These are phyloP conservation scores for Yamadazyma spencermartinsiae DNA, from an alignment of 1,139 yeast genomes.

Conservation along the genomic window DNA sequence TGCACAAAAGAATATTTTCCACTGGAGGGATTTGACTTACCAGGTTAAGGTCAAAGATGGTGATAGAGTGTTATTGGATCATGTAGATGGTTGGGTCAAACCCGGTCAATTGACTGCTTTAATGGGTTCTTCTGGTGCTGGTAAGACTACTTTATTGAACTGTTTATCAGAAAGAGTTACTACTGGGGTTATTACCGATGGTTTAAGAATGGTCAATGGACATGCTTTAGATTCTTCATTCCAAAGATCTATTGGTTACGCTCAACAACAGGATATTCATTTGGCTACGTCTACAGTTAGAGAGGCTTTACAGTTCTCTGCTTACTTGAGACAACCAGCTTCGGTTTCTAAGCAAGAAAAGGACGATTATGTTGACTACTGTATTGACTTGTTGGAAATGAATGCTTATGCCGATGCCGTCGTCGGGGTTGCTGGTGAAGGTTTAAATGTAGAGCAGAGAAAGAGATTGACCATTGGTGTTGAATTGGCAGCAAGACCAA, in stretches of 20 bases:
- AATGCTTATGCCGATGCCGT: slow-evolving; percentile 35
- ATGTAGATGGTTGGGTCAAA: slow-evolving; percentile 57
- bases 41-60: slow-evolving; percentile 37
- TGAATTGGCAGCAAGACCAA: slow-evolving; percentile 42
- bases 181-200: slow-evolving; percentile 34
- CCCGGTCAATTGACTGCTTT: slow-evolving; percentile 40
- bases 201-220: slow-evolving; percentile 39
- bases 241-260: slow-evolving; percentile 44
- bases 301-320: slow-evolving; percentile 38
- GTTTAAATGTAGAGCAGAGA: slow-evolving; percentile 40
- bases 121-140: slow-evolving; percentile 44
- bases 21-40: slow-evolving; percentile 45
- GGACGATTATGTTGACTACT: slow-evolving; percentile 35
- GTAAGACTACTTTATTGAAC: slow-evolving; percentile 39
- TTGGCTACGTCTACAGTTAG: slow-evolving; percentile 38
- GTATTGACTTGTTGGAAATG: slow-evolving; percentile 41
- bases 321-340: slow-evolving; percentile 37
- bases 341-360: slow-evolving; percentile 30
- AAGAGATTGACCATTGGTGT: slow-evolving; percentile 40
- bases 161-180: slow-evolving; percentile 41
- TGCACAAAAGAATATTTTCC: slow-evolving; percentile 29
- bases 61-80: slow-evolving; percentile 52
- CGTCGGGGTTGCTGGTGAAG: slow-evolving; percentile 43
- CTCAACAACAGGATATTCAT: slow-evolving; percentile 42
- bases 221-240: slow-evolving; percentile 33